phyloP scores from a whole-genome alignment of 768 basidiomycete genomes.

The Tylopilus rubrobrunneus region DNA sequence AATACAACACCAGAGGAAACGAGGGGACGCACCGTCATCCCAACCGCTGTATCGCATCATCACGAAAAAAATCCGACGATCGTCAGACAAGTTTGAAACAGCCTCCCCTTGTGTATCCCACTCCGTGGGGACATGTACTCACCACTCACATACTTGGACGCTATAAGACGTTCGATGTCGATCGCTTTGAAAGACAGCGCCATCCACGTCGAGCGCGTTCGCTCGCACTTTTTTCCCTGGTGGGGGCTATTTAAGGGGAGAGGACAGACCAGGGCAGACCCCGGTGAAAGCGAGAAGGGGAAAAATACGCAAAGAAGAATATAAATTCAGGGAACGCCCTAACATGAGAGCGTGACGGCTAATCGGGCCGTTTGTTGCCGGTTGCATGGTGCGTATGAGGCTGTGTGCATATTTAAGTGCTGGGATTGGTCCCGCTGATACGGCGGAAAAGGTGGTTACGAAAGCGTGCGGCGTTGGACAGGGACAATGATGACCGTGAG shows the following conservation, averaged over 20 bases:
- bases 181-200: background rate
- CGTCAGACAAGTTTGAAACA: conserved; percentile 1
- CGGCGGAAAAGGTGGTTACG: background rate
- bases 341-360: background rate
- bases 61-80: background rate
- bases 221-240: background rate
- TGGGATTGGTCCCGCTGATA: background rate
- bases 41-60: conserved; percentile 12
- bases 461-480: background rate
- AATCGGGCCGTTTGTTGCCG: conserved; percentile 8
- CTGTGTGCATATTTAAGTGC: background rate
- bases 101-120: background rate
- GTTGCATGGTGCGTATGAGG: background rate
- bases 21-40: conserved; percentile 21
- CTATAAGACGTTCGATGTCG: conserved; percentile 9
- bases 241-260: background rate
- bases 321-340: background rate
- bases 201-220: conserved; percentile 7
- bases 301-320: background rate
- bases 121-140: background rate
- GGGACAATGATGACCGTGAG: background rate
- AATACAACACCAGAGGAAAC: too few relatives aligned
- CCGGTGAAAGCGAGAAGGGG: background rate
- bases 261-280: background rate
- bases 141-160: conserved; percentile 27